Evolutionary conservation across 306 rosid species (phyloP).

Genomic region (Begonia peltatifolia): DNA sequence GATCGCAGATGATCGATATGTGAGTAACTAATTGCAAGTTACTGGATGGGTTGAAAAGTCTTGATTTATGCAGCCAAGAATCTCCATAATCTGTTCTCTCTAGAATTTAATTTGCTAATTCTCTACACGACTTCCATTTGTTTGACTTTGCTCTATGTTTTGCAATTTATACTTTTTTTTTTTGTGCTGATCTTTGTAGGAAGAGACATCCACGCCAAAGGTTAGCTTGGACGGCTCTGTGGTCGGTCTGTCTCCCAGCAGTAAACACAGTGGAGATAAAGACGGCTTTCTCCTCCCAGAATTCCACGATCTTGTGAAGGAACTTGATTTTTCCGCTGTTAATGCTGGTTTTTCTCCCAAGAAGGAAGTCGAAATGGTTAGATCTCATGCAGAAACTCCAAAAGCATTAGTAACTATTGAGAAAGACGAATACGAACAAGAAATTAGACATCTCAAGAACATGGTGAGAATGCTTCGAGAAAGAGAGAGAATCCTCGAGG

Average conservation of each 20-base stretch:
- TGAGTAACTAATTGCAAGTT: slow-evolving; percentile 8
- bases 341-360: slow-evolving; percentile 21
- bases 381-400: slow-evolving; percentile 12
- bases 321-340: slow-evolving; percentile 26
- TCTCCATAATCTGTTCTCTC: too few species aligned
- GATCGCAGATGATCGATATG: slow-evolving; percentile 22
- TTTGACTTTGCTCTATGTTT: too few species aligned
- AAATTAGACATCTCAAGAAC: slow-evolving; percentile 42
- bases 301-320: slow-evolving; percentile 33
- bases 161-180: too few species aligned
- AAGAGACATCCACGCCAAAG: slow-evolving; percentile 30
- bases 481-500: slow-evolving; percentile 64
- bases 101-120: too few species aligned
- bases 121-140: too few species aligned
- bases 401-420: slow-evolving; percentile 18
- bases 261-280: slow-evolving; percentile 25
- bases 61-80: too few species aligned
- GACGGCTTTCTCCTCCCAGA: slow-evolving; percentile 39
- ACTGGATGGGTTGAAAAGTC: too few species aligned
- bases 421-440: slow-evolving; percentile 47
- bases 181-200: slow-evolving; percentile 21
- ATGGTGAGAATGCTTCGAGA: slow-evolving; percentile 55
- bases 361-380: slow-evolving; percentile 16
- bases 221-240: slow-evolving; percentile 20
- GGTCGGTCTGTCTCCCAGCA: slow-evolving; percentile 22